Evolutionary conservation across 495 filamentous ascomycete species (phyloP).

Genomic region (Penicillium argentinense): DNA sequence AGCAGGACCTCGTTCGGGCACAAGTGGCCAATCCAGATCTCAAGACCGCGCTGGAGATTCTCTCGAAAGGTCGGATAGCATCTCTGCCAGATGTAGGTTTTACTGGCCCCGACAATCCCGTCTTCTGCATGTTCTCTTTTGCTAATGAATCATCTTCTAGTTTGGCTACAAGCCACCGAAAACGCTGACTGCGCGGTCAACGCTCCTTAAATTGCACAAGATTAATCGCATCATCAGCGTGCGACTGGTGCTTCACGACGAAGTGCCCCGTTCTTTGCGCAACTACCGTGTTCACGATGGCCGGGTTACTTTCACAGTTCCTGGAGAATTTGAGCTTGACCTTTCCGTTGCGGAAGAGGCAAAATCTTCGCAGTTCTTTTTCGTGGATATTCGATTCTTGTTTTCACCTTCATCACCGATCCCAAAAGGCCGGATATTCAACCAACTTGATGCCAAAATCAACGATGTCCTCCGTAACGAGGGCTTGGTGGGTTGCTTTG

Average conservation of each 20-base stretch:
- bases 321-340: conserved; percentile 88
- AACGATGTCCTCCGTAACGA: conserved; percentile 64
- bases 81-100: conserved; percentile 73
- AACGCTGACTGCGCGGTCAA: conserved; percentile 61
- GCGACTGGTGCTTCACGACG: conserved; percentile 74
- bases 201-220: conserved; percentile 68
- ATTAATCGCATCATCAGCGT: conserved; percentile 80
- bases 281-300: conserved; percentile 75
- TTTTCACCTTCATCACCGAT: conserved; percentile 70
- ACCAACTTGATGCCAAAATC: conserved; percentile 64
- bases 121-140: conserved; percentile 7
- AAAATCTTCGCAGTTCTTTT: conserved; percentile 77
- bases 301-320: conserved; percentile 79
- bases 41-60: conserved; percentile 79
- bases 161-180: conserved; percentile 78
- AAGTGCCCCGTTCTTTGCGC: conserved; percentile 67
- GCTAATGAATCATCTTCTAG: conserved; percentile 39
- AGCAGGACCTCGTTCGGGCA: conserved; percentile 58
- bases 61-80: conserved; percentile 70
- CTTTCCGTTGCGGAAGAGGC: conserved; percentile 84
- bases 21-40: conserved; percentile 87
- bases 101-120: background rate
- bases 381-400: conserved; percentile 84
- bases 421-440: conserved; percentile 55
- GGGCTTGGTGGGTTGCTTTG: conserved; percentile 75